Base-by-base conservation (phyloP, 1,284 basidiomycete species). In the Omphalotus olearius region DNA sequence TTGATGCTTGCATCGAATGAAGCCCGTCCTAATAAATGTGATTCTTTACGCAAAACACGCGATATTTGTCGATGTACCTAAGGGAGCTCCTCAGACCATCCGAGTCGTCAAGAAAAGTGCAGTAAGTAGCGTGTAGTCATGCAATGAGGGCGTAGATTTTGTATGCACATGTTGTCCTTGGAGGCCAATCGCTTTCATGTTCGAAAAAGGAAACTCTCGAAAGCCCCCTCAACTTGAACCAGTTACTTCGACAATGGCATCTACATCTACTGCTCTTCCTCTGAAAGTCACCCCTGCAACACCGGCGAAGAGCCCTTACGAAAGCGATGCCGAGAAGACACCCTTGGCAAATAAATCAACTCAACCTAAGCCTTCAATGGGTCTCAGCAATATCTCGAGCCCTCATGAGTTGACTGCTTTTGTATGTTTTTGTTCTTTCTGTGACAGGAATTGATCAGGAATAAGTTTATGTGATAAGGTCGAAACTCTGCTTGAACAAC, bases 341-440 rank as follows among this genome's bases (percentile, higher is more conserved):
- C 76, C 77, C 26, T 69, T 71, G 43, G 67, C 66, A 20, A 59
- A 65, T 14, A 70, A 68, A 53, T 69, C 71, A 49, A 53, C 60
- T 26, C 7, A 33, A 10, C 56, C 69, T 18, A 72, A 68, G 55
- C 59, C 65, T 49, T 63, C 68, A n/a, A 64, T 73, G 37, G 71
- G 68, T 48, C 69, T 77, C 3, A 65, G 67, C 50, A 85, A 88
- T 60, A 88, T 88, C 40, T 88, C 87, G 2, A 88, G 86, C 59
- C 88, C 88, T 2, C 88, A 91, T 63, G 88, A 91, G 62, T 67
- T 91, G 56, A 91, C 89, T 23, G 87, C 85, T 23, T 91, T 89
- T 68, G 89, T 90, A 64, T 64, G 83, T 74, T 20, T 44, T 33
- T 42, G n/a, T n/a, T 53, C 23, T 2, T 36, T 33, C 6, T 42